Conservation (phyloP, 768 basidiomycete genomes). For the Xerocomellus chrysenteron region DNA sequence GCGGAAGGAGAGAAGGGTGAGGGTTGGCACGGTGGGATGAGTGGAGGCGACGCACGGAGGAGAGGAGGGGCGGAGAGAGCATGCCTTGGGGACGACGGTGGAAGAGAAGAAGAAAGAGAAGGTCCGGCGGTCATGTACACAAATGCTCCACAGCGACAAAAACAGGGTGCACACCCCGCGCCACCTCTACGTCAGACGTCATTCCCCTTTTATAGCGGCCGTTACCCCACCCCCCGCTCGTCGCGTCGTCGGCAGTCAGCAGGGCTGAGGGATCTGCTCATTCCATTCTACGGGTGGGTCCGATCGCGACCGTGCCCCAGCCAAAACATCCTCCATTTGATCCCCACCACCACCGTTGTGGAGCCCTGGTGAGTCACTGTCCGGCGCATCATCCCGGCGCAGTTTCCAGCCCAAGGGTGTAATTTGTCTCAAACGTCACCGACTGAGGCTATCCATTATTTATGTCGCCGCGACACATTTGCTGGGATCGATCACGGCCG, state of each 20-base stretch:
- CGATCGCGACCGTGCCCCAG: background rate
- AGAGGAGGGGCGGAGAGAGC: constrained; percentile 10
- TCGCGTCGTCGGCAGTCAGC: background rate
- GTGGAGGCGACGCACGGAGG: constrained; percentile 1
- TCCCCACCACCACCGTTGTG: background rate
- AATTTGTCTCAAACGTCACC: background rate
- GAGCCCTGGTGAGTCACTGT: background rate
- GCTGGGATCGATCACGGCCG: too few relatives aligned
- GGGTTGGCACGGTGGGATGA: too few relatives aligned
- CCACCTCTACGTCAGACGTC: constrained; percentile 35
- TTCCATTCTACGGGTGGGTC: background rate
- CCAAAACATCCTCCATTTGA: too few relatives aligned
- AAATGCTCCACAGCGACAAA: constrained; percentile 35
- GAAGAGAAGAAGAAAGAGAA: constrained; percentile 10
- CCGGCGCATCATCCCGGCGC: background rate
- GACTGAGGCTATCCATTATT: background rate
- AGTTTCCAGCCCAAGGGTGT: background rate
- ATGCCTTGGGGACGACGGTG: constrained; percentile 10
- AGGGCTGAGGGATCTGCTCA: constrained; percentile 2
- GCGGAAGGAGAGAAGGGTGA: background rate
- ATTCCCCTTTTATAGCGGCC: constrained; percentile 19
- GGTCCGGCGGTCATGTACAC: constrained; percentile 28
- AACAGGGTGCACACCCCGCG: constrained; percentile 35
- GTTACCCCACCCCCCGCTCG: constrained; percentile 5
- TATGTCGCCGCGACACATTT: background rate